Conservation (phyloP, 495 filamentous ascomycete genomes). For the Aspergillus baeticus region DNA sequence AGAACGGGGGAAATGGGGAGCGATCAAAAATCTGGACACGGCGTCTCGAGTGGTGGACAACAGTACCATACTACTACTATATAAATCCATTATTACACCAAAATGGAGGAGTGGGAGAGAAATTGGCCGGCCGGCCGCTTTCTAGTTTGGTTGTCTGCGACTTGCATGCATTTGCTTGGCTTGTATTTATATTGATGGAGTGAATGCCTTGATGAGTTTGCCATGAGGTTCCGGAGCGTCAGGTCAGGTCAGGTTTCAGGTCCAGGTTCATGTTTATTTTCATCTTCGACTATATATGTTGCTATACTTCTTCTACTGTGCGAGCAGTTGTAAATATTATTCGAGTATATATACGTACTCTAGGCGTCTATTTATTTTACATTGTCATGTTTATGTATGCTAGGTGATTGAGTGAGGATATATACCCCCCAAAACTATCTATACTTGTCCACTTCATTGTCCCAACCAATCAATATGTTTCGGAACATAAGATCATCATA, state of each 20-base stretch:
- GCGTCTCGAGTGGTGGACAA: background rate
- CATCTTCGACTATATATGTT: background rate
- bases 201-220: slow-evolving; percentile 11
- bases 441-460: too few species aligned
- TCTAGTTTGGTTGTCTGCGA: background rate
- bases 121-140: background rate
- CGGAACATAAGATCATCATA: too few species aligned
- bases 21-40: background rate
- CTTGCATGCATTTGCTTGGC: background rate
- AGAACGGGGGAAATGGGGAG: background rate
- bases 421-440: too few species aligned
- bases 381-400: too few species aligned
- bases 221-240: background rate
- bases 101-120: background rate
- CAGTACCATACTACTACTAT: too few species aligned
- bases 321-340: too few species aligned
- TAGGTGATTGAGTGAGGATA: too few species aligned
- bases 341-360: too few species aligned
- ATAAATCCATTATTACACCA: too few species aligned
- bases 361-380: too few species aligned
- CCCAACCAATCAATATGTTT: too few species aligned
- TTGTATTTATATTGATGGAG: slow-evolving; percentile 16
- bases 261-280: too few species aligned
- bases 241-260: background rate
- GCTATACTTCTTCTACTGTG: background rate